Evolutionary conservation across 176 grass and related monocot genomes (phyloP), one percentile per base, ranked within the genome.

Genomic region (Lolium perenne): DNA sequence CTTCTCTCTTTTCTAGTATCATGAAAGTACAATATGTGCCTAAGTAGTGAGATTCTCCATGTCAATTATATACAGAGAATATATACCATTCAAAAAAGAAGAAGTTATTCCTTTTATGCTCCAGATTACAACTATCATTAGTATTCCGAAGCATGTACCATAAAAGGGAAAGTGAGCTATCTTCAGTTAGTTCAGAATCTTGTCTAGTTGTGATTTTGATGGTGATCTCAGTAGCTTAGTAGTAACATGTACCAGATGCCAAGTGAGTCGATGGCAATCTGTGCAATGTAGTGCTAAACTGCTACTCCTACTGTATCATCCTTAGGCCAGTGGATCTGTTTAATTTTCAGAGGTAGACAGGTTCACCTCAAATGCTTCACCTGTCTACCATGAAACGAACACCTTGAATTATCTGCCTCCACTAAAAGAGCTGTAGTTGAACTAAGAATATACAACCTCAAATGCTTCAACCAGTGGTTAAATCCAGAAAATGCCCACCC

Each of bases 401-500:
- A 15, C 72, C 48, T 53, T 53, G 72, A 75, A 75, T 51, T 10
- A 75, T 75, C 13, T 53, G 47, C 23, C 23, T 53, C 48, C 48
- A 9, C 47, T 74, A 22, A 22, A 74, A 50, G 6, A 51, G 46
- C 21, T 50, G 22, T 22, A 25, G 71, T 1, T 74, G 45, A 74
- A 50, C 43, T 26, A 74, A 49, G 22, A 74, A 51, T 47, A 47
- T 26, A 17, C 46, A 74, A 51, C 22, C 48, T 74, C 71, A 74
- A 26, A 74, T 51, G 71, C 71, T 51, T 51, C 46, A 74, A 25
- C 43, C 71, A 50, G 46, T 74, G 22, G 71, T 74, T 29, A 74
- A 63, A 26, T 63, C 10, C 21, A 23, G 21, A 61, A 21, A 61
- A 23, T 22, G 5, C 59, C 55, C 60, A 63, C 60, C 60, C 1